Base-by-base conservation (phyloP, 306 rosid species). In the Vigna trinervia region DNA sequence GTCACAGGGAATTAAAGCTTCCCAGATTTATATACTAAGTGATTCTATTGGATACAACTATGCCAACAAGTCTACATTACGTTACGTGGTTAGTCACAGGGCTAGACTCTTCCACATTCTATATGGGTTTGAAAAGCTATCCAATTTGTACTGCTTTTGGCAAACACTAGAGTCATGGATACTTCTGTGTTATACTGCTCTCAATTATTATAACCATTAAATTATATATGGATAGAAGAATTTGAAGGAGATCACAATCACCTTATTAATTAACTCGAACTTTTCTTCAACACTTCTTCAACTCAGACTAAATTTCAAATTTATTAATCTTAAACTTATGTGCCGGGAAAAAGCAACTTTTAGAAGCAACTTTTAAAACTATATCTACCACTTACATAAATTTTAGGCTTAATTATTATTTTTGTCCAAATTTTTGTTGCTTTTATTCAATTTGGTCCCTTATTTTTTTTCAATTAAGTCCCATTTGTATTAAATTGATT, bases 331-430 rank as follows among this genome's bases (percentile, higher is more conserved):
- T 52, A 51, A 39, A 38, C 54, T 68, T 22, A 13, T 32, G 65
- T 26, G 61, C 58, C 36, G 12, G 39, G 30, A 52, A 68, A 52
- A 20, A 12, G 36, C 48, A 74, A 79, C 57, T 75, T 70, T 45
- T 67, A 62, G 46, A 62, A 12, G 36, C 48, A 74, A 79, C 57
- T 75, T 70, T 45, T 67, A 62, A 36, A 62, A 52, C 30, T 75
- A 60, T 75, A 69, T 39, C 75, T 26, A 30, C 53, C 56, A 46
- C 32, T 17, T 23, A 70, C 23, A 78, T 53, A 57, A 71, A 52
- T 2, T 61, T 78, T 17, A 59, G 34, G 34, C 5, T 30, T 3
- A 30, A 30, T 30, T 30, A 30, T 4, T 30, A 30, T 30, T 30
- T 30, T 30, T 3, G 34, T 30, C 5, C 34, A 3, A 30, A 30